phyloP scores from a whole-genome alignment of 179 eudicot species.

The Silene coronaria region DNA sequence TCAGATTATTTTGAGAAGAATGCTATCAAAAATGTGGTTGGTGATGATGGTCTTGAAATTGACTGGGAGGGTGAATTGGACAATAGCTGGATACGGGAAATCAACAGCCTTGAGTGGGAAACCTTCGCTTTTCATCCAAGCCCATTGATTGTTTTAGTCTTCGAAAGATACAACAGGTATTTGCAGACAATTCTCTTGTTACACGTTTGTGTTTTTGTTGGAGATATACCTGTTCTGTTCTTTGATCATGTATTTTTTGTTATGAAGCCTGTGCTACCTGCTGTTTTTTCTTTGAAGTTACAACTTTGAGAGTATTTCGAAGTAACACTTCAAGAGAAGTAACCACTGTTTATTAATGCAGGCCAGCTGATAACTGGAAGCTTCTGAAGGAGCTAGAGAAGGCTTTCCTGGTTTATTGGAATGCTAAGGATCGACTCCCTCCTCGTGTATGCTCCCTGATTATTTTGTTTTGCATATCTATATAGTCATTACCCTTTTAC shows the following conservation, averaged over 20 bases:
- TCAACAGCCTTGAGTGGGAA: slow-evolving; percentile 95
- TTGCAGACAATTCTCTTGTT: background rate
- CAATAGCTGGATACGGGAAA: slow-evolving; percentile 76
- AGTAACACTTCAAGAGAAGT: background rate
- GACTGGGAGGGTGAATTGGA: slow-evolving; percentile 98
- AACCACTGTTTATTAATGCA: slow-evolving; percentile 14
- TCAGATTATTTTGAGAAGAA: slow-evolving; percentile 83
- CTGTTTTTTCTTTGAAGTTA: background rate
- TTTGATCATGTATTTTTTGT: background rate
- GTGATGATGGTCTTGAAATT: slow-evolving; percentile 77
- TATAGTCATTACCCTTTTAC: background rate
- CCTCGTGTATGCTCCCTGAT: slow-evolving; percentile 70
- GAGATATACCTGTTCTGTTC: background rate
- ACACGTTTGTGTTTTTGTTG: background rate
- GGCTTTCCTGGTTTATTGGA: slow-evolving; percentile 75
- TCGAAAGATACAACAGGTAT: slow-evolving; percentile 90
- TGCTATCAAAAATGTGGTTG: slow-evolving; percentile 74
- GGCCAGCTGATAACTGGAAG: slow-evolving; percentile 89
- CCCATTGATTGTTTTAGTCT: slow-evolving; percentile 83
- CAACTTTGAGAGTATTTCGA: background rate
- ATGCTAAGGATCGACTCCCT: slow-evolving; percentile 83
- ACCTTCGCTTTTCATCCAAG: slow-evolving; percentile 91
- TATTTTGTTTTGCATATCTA: background rate
- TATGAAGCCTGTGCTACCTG: background rate
- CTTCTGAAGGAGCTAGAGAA: slow-evolving; percentile 83